Evolutionary conservation across 257 asterid genomes (phyloP).

Genomic region (Rhazya stricta): DNA sequence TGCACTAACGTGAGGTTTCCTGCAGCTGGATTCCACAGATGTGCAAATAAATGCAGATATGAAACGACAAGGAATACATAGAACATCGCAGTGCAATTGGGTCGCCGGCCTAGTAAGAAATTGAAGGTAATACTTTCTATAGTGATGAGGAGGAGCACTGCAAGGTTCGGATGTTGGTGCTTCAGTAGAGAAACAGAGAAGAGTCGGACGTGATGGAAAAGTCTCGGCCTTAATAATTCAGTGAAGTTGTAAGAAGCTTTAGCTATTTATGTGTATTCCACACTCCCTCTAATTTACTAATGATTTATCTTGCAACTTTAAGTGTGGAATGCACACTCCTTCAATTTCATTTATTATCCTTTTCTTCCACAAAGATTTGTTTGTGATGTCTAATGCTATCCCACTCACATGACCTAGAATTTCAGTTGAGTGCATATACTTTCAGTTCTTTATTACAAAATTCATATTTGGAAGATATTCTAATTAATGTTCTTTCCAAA

Average conservation of each 20-base stretch:
- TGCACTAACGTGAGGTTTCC: not conserved
- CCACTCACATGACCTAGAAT: slow-evolving; percentile 7
- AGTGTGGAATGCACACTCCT: slow-evolving; percentile 57
- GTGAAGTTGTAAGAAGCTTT: slow-evolving; percentile 3
- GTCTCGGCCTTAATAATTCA: not conserved
- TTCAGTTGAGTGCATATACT: not conserved
- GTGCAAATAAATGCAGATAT: not conserved
- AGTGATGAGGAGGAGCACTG: not conserved
- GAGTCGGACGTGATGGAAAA: not conserved
- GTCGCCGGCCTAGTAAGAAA: not conserved
- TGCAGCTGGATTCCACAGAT: not conserved
- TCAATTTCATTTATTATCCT: slow-evolving; percentile 25
- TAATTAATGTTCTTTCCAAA: not conserved
- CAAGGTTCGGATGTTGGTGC: not conserved
- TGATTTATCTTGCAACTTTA: slow-evolving; percentile 9
- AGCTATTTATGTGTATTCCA: slow-evolving; percentile 36
- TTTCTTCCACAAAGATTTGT: slow-evolving; percentile 7
- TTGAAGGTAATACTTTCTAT: not conserved
- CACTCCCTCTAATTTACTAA: slow-evolving; percentile 37
- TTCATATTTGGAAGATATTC: not conserved
- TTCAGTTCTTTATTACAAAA: not conserved
- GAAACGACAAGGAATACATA: not conserved
- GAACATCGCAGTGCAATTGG: not conserved
- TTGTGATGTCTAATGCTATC: slow-evolving; percentile 14
- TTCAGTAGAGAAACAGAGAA: slow-evolving; percentile 1